Conservation (phyloP, 1,284 basidiomycete genomes). For the Taiwanofungus camphoratus region DNA sequence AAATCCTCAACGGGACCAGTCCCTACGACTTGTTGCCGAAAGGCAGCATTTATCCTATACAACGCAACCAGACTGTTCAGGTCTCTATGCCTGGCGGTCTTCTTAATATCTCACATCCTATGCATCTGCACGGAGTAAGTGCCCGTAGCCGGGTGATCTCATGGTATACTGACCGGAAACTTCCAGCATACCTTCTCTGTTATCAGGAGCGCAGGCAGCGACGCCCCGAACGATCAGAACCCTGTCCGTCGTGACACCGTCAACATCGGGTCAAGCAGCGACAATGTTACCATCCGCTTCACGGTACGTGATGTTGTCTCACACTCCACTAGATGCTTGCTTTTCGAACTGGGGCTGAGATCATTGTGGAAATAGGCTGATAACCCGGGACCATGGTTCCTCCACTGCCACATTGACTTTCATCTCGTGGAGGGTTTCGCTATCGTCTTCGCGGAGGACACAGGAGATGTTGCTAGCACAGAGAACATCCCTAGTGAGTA, state of each 20-base stretch:
- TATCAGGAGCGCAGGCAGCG: slow-evolving; percentile 20
- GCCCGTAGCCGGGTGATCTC: not conserved
- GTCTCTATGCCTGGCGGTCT: slow-evolving; percentile 27
- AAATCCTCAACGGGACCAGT: slow-evolving; percentile 31
- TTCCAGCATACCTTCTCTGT: slow-evolving; percentile 23
- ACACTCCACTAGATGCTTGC: not conserved
- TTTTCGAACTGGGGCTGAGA: too few species aligned
- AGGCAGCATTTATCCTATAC: slow-evolving; percentile 27
- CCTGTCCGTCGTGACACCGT: slow-evolving; percentile 29
- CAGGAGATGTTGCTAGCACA: slow-evolving; percentile 2
- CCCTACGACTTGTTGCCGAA: slow-evolving; percentile 27
- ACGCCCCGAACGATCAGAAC: slow-evolving; percentile 33
- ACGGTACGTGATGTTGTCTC: slow-evolving; percentile 12
- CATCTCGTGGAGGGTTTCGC: slow-evolving; percentile 19
- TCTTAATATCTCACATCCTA: slow-evolving; percentile 28
- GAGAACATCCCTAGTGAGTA: slow-evolving; percentile 16
- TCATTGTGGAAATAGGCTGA: slow-evolving; percentile 19
- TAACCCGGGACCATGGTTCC: slow-evolving; percentile 22
- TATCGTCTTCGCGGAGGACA: slow-evolving; percentile 19
- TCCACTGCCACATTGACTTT: slow-evolving; percentile 22
- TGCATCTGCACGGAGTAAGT: slow-evolving; percentile 36
- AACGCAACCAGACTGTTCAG: slow-evolving; percentile 30
- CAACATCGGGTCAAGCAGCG: slow-evolving; percentile 18
- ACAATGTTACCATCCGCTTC: slow-evolving; percentile 28
- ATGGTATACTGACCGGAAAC: not conserved